Evolutionary conservation across 768 basidiomycete species (phyloP).

Genomic region (Thelephora ganbajun): DNA sequence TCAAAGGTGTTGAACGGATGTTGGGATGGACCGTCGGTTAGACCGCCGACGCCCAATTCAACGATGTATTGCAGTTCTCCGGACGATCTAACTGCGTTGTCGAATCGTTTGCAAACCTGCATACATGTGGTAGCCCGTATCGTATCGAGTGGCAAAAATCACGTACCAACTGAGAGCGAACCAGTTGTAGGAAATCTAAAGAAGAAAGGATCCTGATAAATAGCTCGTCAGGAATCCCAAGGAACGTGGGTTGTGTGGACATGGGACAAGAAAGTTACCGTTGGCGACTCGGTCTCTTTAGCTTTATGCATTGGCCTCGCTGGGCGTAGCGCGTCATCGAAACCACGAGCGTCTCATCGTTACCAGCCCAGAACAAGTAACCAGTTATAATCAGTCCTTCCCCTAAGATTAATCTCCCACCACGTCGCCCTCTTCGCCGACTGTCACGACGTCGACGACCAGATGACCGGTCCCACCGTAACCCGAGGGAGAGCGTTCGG

Average conservation of each 20-base stretch:
- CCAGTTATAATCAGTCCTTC: too few relatives aligned
- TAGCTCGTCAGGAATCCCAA: constrained; percentile 11
- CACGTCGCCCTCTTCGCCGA: too few relatives aligned
- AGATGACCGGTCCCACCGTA: too few relatives aligned
- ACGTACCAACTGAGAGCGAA: constrained; percentile 12
- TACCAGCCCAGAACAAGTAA: too few relatives aligned
- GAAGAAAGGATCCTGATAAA: constrained; percentile 9
- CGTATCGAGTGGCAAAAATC: background rate
- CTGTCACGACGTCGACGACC: too few relatives aligned
- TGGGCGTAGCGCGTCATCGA: too few relatives aligned
- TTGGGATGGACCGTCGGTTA: constrained; percentile 22
- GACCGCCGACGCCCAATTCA: constrained; percentile 26
- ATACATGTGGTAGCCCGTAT: background rate
- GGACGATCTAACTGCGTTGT: constrained; percentile 6
- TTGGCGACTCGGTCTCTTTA: too few relatives aligned
- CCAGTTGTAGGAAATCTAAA: constrained; percentile 9
- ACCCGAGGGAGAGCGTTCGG: too few relatives aligned
- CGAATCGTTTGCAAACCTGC: constrained; percentile 11
- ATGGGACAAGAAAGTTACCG: too few relatives aligned
- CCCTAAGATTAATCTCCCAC: too few relatives aligned
- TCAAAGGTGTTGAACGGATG: background rate
- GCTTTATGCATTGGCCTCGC: too few relatives aligned
- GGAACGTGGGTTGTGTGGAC: background rate
- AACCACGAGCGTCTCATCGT: too few relatives aligned
- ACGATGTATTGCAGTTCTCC: constrained; percentile 12